Evolutionary conservation across 768 basidiomycete genomes (phyloP).

Genomic region (Trametes villosa): DNA sequence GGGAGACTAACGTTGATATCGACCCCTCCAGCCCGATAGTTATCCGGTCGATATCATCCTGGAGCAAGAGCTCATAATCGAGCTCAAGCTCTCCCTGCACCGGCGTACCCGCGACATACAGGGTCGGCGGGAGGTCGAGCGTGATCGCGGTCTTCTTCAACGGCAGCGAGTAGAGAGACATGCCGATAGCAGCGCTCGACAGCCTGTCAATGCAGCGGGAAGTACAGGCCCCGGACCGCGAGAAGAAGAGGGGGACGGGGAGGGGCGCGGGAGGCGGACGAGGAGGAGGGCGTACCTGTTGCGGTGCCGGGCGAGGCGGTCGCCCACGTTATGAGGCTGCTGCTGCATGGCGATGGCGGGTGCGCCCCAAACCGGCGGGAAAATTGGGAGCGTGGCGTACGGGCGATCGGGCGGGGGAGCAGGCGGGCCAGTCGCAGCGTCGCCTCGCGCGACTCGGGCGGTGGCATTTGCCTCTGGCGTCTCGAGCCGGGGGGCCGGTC

Average conservation of each 20-base stretch:
- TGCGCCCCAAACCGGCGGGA: neutral
- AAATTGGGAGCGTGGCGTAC: neutral
- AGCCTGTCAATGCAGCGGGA: neutral
- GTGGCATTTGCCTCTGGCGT: neutral
- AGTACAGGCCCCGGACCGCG: neutral
- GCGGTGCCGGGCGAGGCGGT: neutral
- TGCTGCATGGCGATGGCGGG: neutral
- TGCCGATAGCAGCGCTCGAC: neutral
- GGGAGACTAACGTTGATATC: constrained; percentile 25
- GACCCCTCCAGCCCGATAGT: constrained; percentile 27
- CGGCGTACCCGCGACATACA: constrained; percentile 23
- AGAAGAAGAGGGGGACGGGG: neutral
- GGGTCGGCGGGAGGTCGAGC: constrained; percentile 16
- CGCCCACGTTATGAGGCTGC: neutral
- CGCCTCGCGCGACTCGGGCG: neutral
- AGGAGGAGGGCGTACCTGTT: constrained; percentile 8
- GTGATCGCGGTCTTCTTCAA: constrained; percentile 16
- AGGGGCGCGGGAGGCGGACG: neutral
- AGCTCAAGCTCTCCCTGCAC: constrained; percentile 26
- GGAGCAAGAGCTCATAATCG: constrained; percentile 20
- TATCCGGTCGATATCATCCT: constrained; percentile 27
- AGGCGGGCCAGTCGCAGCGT: neutral
- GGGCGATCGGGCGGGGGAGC: neutral
- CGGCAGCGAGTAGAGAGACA: constrained; percentile 16
- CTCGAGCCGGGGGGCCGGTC: neutral